Evolutionary conservation across 306 rosid genomes (phyloP).

Genomic region (Trifolium dubium): DNA sequence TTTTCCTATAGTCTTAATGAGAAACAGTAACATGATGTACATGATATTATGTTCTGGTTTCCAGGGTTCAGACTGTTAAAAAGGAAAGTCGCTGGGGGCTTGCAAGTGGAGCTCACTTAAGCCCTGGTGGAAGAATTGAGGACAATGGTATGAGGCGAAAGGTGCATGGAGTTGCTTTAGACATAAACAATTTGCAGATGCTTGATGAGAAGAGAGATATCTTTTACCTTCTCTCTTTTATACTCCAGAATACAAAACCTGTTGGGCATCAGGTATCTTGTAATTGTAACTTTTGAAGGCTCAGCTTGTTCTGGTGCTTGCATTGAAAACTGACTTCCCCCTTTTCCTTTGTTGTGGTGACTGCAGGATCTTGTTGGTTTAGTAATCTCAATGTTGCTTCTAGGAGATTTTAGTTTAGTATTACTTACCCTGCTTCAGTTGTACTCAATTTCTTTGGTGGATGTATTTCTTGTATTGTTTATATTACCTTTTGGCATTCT

Average conservation of each 20-base stretch:
- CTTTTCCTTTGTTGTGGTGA: slow-evolving; percentile 32
- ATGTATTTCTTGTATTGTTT: slow-evolving; percentile 86
- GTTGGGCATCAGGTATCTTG: slow-evolving; percentile 96
- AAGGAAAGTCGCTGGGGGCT: slow-evolving; percentile 53
- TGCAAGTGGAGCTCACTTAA: slow-evolving; percentile 50
- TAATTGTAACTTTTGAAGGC: slow-evolving; percentile 36
- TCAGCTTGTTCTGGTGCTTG: slow-evolving; percentile 14
- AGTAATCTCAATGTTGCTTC: slow-evolving; percentile 93
- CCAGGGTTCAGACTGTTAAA: slow-evolving; percentile 49
- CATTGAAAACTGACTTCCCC: slow-evolving; percentile 28
- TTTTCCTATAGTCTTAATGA: slow-evolving; percentile 4
- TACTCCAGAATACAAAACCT: slow-evolving; percentile 90
- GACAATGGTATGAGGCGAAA: slow-evolving; percentile 60
- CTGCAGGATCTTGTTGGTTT: slow-evolving; percentile 99
- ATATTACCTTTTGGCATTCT: slow-evolving; percentile 90
- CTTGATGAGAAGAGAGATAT: slow-evolving; percentile 85
- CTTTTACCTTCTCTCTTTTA: slow-evolving; percentile 85
- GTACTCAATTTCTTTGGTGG: slow-evolving; percentile 87
- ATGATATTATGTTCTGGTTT: slow-evolving; percentile 27
- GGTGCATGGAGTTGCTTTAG: slow-evolving; percentile 65
- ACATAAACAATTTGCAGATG: slow-evolving; percentile 68
- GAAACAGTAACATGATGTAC: slow-evolving; percentile 19
- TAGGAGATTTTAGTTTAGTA: slow-evolving; percentile 98
- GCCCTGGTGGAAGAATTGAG: slow-evolving; percentile 50
- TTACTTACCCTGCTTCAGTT: slow-evolving; percentile 95